Evolutionary conservation across 441 rosid species (phyloP).

Genomic region (Corymbia calophylla): DNA sequence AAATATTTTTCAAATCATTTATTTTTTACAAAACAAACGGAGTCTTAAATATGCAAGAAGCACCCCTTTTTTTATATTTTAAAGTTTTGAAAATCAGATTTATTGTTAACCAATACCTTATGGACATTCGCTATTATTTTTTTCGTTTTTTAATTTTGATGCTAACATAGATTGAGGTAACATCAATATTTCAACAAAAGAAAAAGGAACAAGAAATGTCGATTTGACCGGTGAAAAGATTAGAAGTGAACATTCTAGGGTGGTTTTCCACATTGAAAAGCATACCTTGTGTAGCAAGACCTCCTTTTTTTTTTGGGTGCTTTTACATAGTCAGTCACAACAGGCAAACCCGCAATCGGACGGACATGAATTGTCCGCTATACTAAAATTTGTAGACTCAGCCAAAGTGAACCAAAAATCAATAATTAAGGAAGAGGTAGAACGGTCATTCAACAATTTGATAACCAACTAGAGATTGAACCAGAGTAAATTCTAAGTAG

Average conservation of each 20-base stretch:
- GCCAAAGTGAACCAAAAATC: not conserved
- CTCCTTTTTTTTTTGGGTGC: rapidly evolving
- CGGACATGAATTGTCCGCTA: not conserved
- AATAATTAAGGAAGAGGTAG: not conserved
- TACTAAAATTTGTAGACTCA: not conserved
- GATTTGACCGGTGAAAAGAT: not conserved
- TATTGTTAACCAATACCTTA: not conserved
- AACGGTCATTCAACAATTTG: not conserved
- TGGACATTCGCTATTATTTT: not conserved
- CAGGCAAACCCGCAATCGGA: rapidly evolving
- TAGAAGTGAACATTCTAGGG: not conserved
- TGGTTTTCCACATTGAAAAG: rapidly evolving
- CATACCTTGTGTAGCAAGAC: not conserved
- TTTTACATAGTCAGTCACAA: not conserved
- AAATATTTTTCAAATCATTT: not conserved
- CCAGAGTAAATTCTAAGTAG: not conserved
- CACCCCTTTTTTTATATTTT: not conserved
- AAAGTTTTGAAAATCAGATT: not conserved
- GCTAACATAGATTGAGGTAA: not conserved
- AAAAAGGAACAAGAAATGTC: not conserved
- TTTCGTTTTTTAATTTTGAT: not conserved
- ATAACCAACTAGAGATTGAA: not conserved
- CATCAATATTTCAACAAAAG: not conserved
- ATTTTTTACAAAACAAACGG: rapidly evolving
- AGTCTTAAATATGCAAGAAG: not conserved